These are phyloP conservation scores for Leccinum truebloodii DNA, from an alignment of 768 basidiomycete species.

Conservation along the genomic window DNA sequence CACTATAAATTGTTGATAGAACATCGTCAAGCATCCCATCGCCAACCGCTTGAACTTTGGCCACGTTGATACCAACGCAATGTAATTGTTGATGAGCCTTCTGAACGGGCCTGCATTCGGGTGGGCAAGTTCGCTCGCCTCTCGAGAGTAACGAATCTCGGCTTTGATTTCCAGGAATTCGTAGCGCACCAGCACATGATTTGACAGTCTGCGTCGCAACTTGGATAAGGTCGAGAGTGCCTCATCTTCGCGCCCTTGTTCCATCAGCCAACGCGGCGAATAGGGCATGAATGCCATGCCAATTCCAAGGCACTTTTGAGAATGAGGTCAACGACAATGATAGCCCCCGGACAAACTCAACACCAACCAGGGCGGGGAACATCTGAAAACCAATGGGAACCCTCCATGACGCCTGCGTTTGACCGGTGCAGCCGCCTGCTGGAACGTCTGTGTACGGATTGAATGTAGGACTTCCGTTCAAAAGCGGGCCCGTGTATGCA, in stretches of 20 bases:
- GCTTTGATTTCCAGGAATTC: slow-evolving; percentile 43
- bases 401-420: slow-evolving; percentile 36
- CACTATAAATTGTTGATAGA: slow-evolving; percentile 36
- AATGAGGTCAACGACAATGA: background rate
- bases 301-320: slow-evolving; percentile 29
- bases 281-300: slow-evolving; percentile 40
- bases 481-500: slow-evolving; percentile 31
- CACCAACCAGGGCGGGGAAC: slow-evolving; percentile 38
- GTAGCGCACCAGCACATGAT: slow-evolving; percentile 36
- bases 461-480: slow-evolving; percentile 34
- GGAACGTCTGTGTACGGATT: slow-evolving; percentile 32
- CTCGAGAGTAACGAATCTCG: slow-evolving; percentile 32
- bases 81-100: slow-evolving; percentile 26
- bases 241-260: slow-evolving; percentile 38
- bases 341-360: slow-evolving; percentile 5
- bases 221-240: slow-evolving; percentile 36
- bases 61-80: slow-evolving; percentile 27
- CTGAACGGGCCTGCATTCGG: slow-evolving; percentile 25
- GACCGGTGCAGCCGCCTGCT: slow-evolving; percentile 33
- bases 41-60: slow-evolving; percentile 34
- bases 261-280: slow-evolving; percentile 45
- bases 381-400: slow-evolving; percentile 40
- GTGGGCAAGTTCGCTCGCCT: slow-evolving; percentile 18
- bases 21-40: slow-evolving; percentile 34
- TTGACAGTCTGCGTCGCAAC: slow-evolving; percentile 35